phyloP scores from a whole-genome alignment of 768 basidiomycete species.

The Lepiota brunneoincarnata region DNA sequence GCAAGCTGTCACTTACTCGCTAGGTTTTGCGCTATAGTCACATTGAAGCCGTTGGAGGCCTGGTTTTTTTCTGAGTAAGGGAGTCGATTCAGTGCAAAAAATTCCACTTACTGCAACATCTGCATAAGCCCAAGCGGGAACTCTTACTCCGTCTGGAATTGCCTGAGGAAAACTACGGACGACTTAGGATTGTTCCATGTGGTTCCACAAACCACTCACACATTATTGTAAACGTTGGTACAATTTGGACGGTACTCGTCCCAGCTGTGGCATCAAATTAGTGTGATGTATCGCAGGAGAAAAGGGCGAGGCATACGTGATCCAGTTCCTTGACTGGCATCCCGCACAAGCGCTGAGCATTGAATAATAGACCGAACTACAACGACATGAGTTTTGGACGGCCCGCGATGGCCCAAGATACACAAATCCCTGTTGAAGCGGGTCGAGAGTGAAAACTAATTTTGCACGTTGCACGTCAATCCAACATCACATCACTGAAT shows the following conservation, averaged over 20 bases:
- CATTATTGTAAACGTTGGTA: conserved; percentile 29
- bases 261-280: conserved; percentile 37
- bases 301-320: conserved; percentile 24
- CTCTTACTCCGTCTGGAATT: conserved; percentile 39
- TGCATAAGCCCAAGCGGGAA: conserved; percentile 51
- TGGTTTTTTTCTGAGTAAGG: conserved; percentile 12
- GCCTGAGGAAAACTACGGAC: conserved; percentile 27
- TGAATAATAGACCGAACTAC: conserved; percentile 53
- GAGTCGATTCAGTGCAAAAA: background rate
- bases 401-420: conserved; percentile 35
- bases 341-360: conserved; percentile 47
- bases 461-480: background rate
- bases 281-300: background rate
- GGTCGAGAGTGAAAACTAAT: conserved; percentile 30
- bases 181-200: background rate
- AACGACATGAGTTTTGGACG: conserved; percentile 41
- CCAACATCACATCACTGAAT: background rate
- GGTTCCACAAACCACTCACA: conserved; percentile 25
- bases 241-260: conserved; percentile 45
- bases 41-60: conserved; percentile 30
- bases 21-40: conserved; percentile 25
- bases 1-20: conserved; percentile 17
- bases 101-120: conserved; percentile 34
- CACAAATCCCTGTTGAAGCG: conserved; percentile 24
- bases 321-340: conserved; percentile 39